phyloP scores from a whole-genome alignment of 345 rosid species.

The Eucalyptus erythrocorys region DNA sequence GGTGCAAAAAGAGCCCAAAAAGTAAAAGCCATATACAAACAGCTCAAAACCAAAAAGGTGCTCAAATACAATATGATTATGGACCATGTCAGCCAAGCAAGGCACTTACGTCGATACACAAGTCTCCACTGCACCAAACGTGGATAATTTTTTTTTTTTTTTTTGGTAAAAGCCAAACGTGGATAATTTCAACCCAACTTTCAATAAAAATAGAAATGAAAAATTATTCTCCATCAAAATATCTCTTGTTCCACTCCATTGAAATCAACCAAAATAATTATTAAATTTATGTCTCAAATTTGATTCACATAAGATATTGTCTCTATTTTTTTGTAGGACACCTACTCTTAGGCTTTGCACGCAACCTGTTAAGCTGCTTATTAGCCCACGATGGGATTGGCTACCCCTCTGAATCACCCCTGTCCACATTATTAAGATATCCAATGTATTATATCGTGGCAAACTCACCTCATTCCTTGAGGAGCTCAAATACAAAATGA shows the following conservation, averaged over 20 bases:
- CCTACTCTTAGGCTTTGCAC: accelerated
- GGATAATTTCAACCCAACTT: background rate
- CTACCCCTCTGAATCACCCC: too few species aligned
- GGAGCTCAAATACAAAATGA: background rate
- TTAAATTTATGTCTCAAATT: too few species aligned
- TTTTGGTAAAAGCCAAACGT: too few species aligned
- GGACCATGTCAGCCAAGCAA: background rate
- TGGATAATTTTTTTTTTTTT: background rate
- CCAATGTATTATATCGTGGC: too few species aligned
- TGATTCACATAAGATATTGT: accelerated
- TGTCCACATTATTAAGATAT: accelerated
- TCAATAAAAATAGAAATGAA: background rate
- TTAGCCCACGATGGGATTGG: too few species aligned
- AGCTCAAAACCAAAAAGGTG: background rate
- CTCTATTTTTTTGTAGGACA: accelerated
- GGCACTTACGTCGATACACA: background rate
- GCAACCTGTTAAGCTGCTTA: too few species aligned
- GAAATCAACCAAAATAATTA: background rate
- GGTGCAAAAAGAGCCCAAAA: background rate
- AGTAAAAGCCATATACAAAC: background rate
- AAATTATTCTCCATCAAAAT: background rate
- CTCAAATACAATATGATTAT: background rate
- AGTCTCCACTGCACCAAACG: background rate
- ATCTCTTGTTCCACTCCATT: background rate
- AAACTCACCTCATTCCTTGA: too few species aligned